Evolutionary conservation across 805 yeast species (phyloP).

Genomic region (Spathaspora sp.): DNA sequence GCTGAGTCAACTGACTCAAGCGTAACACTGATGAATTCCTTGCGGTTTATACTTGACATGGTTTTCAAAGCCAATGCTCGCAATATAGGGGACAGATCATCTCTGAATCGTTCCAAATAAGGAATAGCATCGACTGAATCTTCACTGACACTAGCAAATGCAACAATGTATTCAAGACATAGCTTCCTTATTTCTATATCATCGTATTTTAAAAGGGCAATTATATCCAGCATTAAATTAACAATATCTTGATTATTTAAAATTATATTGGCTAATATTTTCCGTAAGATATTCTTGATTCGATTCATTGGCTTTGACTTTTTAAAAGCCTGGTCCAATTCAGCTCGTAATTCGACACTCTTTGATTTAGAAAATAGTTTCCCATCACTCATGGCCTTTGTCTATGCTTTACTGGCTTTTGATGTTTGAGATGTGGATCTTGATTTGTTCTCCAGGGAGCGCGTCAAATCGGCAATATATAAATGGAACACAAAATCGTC

Average conservation of each 20-base stretch:
- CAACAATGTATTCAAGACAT: constrained; percentile 62
- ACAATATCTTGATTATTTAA: constrained; percentile 78
- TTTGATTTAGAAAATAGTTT: constrained; percentile 37
- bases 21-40: constrained; percentile 48
- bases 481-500: too few species aligned
- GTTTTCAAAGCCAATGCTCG: constrained; percentile 65
- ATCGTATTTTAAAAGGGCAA: constrained; percentile 45
- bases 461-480: too few species aligned
- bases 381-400: constrained; percentile 29
- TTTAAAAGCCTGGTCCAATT: constrained; percentile 40
- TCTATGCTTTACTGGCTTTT: not conserved
- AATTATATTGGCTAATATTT: constrained; percentile 78
- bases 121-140: constrained; percentile 55
- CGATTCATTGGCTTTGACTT: constrained; percentile 37
- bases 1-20: constrained; percentile 33
- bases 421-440: not conserved
- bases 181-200: constrained; percentile 71
- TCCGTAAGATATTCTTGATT: constrained; percentile 48
- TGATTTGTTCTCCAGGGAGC: too few species aligned
- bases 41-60: constrained; percentile 53
- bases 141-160: constrained; percentile 59
- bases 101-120: constrained; percentile 49
- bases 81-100: constrained; percentile 43
- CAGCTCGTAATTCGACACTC: constrained; percentile 37
- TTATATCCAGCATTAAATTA: constrained; percentile 59